Base-by-base conservation (phyloP, 2,329 filamentous ascomycete species). In the Sporothrix schenckii region DNA sequence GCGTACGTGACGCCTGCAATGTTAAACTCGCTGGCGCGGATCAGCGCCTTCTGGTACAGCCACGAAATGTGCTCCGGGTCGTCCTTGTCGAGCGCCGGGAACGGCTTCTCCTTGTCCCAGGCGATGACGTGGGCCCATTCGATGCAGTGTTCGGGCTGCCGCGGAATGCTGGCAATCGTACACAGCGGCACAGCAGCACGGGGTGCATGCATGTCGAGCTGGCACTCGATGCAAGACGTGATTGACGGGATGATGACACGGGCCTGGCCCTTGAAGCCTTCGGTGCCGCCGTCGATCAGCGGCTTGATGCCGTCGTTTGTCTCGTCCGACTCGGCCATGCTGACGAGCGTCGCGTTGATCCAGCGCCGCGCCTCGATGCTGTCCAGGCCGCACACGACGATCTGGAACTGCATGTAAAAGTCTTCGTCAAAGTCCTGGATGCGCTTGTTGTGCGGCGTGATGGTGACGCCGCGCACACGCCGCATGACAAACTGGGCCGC, bases 81-180 rank as follows among this genome's bases (percentile, higher is more conserved):
- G 79, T 99, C 96, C 75, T 93, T 97, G 81, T 99, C 95, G 63
- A 99, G 90, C 49, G 87, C 86, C 21, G 93, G 89, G 74, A 94
- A 96, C 73, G 91, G 91, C 78, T 91, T 90, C 77, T 93, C 89
- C 75, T 91, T 87, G 73, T 97, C 93, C 95, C 95, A 99, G 53
- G 95, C 95, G 73, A 99, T 97, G 77, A 98, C 91, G 79, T 98
- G 94, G 0, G 95, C 96, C 95, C 95, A 99, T 81, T 99, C 95
- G 77, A 99, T 92, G 79, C 95, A 99, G 81, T 99, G 95, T 79
- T 98, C 94, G 0, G 95, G 95, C 78, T 99, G 95, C 16, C 95
- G 91, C 11, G 95, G 95, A 75, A 99, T 98, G 21, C 93, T 96
- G 19, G 95, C 95, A 71, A 99, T 89, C 3, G 95, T 99, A 80